Conservation (phyloP, 495 filamentous ascomycete genomes). For the Trypethelium eluteriae region DNA sequence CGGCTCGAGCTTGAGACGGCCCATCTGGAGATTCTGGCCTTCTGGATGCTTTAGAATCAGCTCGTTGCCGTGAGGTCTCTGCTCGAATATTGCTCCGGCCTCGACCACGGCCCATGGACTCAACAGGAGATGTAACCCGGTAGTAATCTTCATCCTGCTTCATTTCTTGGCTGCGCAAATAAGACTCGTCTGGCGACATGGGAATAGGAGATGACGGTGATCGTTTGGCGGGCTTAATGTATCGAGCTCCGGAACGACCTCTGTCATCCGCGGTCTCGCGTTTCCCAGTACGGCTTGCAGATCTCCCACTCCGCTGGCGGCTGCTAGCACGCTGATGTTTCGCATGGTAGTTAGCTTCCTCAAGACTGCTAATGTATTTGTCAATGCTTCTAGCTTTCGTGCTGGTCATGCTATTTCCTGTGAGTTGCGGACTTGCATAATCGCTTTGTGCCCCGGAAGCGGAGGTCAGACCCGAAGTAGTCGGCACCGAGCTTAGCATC, state of each 20-base stretch:
- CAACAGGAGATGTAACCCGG: conserved; percentile 38
- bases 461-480: not conserved
- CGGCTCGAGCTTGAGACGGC: conserved; percentile 14
- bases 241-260: conserved; percentile 55
- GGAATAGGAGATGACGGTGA: conserved; percentile 85
- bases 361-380: conserved; percentile 80
- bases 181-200: conserved; percentile 75
- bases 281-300: conserved; percentile 36
- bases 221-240: conserved; percentile 73
- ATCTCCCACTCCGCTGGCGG: conserved; percentile 32
- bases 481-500: conserved; percentile 13
- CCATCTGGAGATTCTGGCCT: conserved; percentile 29
- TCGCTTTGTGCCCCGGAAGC: conserved; percentile 8
- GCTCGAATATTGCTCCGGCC: conserved; percentile 17
- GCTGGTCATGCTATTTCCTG: conserved; percentile 31
- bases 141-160: conserved; percentile 39
- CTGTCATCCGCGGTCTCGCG: conserved; percentile 62
- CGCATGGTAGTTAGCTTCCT: conserved; percentile 60
- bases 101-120: conserved; percentile 23
- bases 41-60: conserved; percentile 24
- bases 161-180: conserved; percentile 33
- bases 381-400: conserved; percentile 59
- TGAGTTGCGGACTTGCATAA: conserved; percentile 31
- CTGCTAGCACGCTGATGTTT: conserved; percentile 42
- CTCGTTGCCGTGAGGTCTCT: conserved; percentile 19